phyloP scores from a whole-genome alignment of 495 filamentous ascomycete species.

The Lophium mytilinum region DNA sequence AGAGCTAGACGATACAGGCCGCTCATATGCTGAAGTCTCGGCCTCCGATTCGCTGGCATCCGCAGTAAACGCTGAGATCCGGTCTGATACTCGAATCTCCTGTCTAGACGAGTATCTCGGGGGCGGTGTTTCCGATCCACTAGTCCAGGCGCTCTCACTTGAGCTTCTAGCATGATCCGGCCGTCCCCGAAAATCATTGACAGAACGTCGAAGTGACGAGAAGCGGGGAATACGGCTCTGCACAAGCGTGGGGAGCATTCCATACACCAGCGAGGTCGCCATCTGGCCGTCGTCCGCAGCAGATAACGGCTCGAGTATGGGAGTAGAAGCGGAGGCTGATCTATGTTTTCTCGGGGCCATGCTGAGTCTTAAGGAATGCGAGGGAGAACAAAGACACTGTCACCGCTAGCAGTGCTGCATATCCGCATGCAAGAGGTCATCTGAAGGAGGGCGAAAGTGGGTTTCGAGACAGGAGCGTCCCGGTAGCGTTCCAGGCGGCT shows the following conservation, averaged over 20 bases:
- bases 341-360: not conserved
- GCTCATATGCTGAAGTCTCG: conserved; percentile 7
- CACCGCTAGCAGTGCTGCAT: not conserved
- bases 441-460: not conserved
- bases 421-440: not conserved
- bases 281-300: not conserved
- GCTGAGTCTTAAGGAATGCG: not conserved
- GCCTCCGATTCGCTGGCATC: conserved; percentile 6
- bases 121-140: conserved; percentile 16
- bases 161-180: not conserved
- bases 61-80: conserved; percentile 1
- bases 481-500: not conserved
- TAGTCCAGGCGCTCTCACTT: not conserved
- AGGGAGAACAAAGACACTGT: not conserved
- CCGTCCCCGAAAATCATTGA: conserved; percentile 8
- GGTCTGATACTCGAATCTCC: conserved; percentile 1
- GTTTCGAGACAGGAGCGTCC: not conserved
- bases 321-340: not conserved
- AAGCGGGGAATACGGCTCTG: conserved; percentile 23
- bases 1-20: conserved; percentile 6
- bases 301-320: not conserved
- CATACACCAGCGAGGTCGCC: conserved; percentile 20
- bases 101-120: conserved; percentile 20
- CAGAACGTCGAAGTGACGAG: conserved; percentile 19
- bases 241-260: conserved; percentile 23